A percentile compares a stretch with the other conserved stretches of the same genome.
Evolutionary conservation across 2,329 filamentous ascomycete species (phyloP).

Genomic region (Verticillium nonalfalfae): DNA sequence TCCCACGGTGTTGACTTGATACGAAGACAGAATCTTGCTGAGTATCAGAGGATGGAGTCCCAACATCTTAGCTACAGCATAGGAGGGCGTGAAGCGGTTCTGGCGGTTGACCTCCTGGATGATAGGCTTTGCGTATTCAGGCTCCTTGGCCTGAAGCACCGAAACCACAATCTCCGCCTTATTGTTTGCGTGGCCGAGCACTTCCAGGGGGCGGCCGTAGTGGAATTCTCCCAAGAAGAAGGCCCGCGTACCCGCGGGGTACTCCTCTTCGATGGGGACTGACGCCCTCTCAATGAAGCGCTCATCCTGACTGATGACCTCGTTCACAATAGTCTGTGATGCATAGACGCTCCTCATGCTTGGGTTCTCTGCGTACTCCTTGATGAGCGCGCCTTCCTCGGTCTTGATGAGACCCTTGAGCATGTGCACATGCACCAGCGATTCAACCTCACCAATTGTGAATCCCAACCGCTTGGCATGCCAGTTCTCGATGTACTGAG

Average conservation of each 20-base stretch:
- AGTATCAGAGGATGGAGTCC: slow-evolving; percentile 79
- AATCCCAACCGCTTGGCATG: slow-evolving; percentile 92
- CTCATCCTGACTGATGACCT: slow-evolving; percentile 83
- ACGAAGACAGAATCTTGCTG: slow-evolving; percentile 94
- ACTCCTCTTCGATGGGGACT: slow-evolving; percentile 86
- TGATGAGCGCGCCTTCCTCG: slow-evolving; percentile 82
- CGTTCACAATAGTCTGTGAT: slow-evolving; percentile 83
- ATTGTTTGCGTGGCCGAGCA: slow-evolving; percentile 66
- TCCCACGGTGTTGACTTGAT: slow-evolving; percentile 71
- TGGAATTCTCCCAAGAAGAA: slow-evolving; percentile 95
- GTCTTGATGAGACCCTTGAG: slow-evolving; percentile 87
- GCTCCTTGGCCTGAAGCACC: slow-evolving; percentile 63
- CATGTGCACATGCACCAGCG: slow-evolving; percentile 87
- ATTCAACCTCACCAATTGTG: slow-evolving; percentile 79
- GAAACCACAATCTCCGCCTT: slow-evolving; percentile 78
- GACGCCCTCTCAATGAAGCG: slow-evolving; percentile 88
- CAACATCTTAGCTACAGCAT: slow-evolving; percentile 76
- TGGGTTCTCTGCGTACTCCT: slow-evolving; percentile 82
- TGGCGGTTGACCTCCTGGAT: slow-evolving; percentile 62
- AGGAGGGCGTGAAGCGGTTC: slow-evolving; percentile 80
- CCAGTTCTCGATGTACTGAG: slow-evolving; percentile 73
- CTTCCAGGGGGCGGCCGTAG: slow-evolving; percentile 84
- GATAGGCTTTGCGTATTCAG: slow-evolving; percentile 73
- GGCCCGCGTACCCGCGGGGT: slow-evolving; percentile 71
- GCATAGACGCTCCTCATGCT: slow-evolving; percentile 87